A percentile compares a stretch with the other conserved stretches of the same genome.
Conservation (phyloP, 495 filamentous ascomycete genomes). For the Aeminium ludgeri region DNA sequence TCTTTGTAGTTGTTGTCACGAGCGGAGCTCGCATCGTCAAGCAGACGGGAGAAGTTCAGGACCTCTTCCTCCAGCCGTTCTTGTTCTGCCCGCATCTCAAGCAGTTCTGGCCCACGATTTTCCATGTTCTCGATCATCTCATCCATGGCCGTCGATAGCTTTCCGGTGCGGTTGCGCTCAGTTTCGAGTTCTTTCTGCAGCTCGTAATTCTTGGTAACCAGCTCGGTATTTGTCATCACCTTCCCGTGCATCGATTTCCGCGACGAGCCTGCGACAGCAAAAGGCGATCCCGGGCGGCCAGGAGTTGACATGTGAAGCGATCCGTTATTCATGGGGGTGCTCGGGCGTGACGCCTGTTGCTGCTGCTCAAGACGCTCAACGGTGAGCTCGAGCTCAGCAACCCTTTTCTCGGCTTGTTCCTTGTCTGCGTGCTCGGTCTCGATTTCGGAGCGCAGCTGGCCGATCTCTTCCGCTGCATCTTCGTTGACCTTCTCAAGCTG, state of each 20-base stretch:
- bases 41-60: constrained; percentile 59
- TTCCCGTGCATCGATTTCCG: constrained; percentile 37
- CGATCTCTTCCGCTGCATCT: constrained; percentile 64
- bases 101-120: constrained; percentile 41
- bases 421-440: constrained; percentile 65
- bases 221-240: constrained; percentile 40
- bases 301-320: constrained; percentile 29
- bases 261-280: constrained; percentile 26
- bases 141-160: constrained; percentile 56
- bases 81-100: constrained; percentile 40
- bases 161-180: constrained; percentile 52
- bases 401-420: constrained; percentile 47
- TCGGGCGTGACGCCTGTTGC: constrained; percentile 29
- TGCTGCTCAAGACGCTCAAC: constrained; percentile 46
- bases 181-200: constrained; percentile 41
- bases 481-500: constrained; percentile 63
- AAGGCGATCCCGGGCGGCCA: constrained; percentile 37
- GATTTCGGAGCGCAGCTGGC: constrained; percentile 56
- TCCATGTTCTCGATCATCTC: constrained; percentile 56
- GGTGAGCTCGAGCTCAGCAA: constrained; percentile 58
- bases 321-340: constrained; percentile 38
- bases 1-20: constrained; percentile 40
- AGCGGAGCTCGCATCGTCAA: constrained; percentile 39
- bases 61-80: constrained; percentile 44
- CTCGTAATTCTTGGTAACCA: constrained; percentile 48